A percentile compares a stretch with the other conserved stretches of the same genome.
phyloP scores from a whole-genome alignment of 2,329 filamentous ascomycete species.

The Tolypocladium amazonense region DNA sequence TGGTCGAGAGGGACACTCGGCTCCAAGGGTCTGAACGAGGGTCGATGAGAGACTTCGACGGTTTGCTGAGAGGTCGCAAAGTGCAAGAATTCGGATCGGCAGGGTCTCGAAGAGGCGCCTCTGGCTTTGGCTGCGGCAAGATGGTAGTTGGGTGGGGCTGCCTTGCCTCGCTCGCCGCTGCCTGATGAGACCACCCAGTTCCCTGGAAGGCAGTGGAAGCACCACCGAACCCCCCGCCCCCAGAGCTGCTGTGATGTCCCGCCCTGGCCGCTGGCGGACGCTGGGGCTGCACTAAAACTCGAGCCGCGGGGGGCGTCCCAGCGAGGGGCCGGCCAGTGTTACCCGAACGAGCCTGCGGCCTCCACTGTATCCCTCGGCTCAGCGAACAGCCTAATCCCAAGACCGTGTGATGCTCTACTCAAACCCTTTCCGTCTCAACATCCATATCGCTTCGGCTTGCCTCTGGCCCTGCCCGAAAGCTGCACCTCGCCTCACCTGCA shows the following conservation, averaged over 20 bases:
- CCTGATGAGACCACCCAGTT: not conserved
- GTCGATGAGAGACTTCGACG: not conserved
- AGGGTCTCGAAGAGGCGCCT: not conserved
- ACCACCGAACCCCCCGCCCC: not conserved
- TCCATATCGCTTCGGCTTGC: not conserved
- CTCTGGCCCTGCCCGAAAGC: not conserved
- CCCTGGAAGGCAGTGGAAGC: not conserved
- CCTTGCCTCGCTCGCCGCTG: not conserved
- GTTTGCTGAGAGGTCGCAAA: not conserved
- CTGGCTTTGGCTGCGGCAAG: not conserved
- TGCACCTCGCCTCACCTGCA: not conserved
- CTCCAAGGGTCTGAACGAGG: not conserved
- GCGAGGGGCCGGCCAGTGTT: not conserved
- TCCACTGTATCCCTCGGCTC: constrained; percentile 4
- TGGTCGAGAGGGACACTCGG: not conserved
- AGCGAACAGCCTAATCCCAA: not conserved
- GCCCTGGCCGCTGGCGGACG: not conserved
- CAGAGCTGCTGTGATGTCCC: not conserved
- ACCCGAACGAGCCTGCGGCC: not conserved
- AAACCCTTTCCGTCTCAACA: not conserved
- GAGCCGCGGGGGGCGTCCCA: not conserved
- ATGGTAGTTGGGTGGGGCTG: not conserved
- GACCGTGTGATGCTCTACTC: not conserved
- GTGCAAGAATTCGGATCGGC: not conserved
- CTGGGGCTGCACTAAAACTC: not conserved